phyloP scores from a whole-genome alignment of 441 rosid species.

The Erysimum pusillum region DNA sequence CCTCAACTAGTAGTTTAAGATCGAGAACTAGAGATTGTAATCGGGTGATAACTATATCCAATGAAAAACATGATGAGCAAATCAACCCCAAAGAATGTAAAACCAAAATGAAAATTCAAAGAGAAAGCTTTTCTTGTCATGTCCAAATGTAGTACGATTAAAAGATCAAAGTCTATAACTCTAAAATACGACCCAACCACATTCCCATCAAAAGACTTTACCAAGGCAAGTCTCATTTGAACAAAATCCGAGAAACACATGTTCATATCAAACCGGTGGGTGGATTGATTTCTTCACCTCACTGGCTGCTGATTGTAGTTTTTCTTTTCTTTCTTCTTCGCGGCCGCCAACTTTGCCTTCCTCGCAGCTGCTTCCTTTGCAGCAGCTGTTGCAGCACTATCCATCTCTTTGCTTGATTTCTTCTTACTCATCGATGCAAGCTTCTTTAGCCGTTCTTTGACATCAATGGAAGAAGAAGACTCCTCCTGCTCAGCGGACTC shows the following conservation, averaged over 20 bases:
- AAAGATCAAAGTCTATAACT: slow-evolving; percentile 31
- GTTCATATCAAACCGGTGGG: slow-evolving; percentile 43
- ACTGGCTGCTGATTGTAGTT: slow-evolving; percentile 87
- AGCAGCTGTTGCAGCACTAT: slow-evolving; percentile 72
- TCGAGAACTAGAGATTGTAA: too few relatives aligned
- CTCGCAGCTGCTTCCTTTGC: slow-evolving; percentile 83
- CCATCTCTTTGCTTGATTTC: slow-evolving; percentile 76
- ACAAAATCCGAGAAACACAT: slow-evolving; percentile 41
- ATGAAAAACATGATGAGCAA: background rate
- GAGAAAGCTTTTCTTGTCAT: slow-evolving; percentile 19
- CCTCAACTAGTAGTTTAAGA: too few relatives aligned
- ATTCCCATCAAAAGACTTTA: slow-evolving; percentile 31
- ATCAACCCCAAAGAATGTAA: background rate
- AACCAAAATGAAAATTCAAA: slow-evolving; percentile 2
- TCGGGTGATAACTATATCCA: background rate
- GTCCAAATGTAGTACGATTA: slow-evolving; percentile 25
- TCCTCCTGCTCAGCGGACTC: slow-evolving; percentile 54
- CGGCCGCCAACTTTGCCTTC: slow-evolving; percentile 74
- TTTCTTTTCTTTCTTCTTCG: slow-evolving; percentile 88
- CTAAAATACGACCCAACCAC: slow-evolving; percentile 36
- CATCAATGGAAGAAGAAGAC: slow-evolving; percentile 51
- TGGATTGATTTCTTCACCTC: slow-evolving; percentile 52
- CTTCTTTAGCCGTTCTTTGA: slow-evolving; percentile 77
- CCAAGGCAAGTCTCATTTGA: slow-evolving; percentile 42
- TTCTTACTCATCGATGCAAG: slow-evolving; percentile 70